A percentile compares a stretch with the other conserved stretches of the same genome.
These are phyloP conservation scores for Camellia japonica DNA, from an alignment of 148 eudicot genomes.

Conservation along the genomic window DNA sequence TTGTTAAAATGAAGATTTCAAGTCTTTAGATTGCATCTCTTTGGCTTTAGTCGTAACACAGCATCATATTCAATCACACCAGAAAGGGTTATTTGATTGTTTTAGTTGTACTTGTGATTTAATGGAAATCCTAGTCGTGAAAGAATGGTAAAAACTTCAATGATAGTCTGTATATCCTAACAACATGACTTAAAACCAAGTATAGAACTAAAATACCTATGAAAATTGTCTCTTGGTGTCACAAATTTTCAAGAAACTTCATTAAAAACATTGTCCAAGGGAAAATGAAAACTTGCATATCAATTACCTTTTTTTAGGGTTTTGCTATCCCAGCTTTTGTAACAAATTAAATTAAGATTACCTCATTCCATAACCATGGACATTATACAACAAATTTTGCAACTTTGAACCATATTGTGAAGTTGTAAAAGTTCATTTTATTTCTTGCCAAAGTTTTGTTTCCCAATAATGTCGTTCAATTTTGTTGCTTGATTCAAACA, in stretches of 20 bases:
- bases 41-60: neutral
- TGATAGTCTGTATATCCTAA: neutral
- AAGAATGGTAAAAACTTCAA: neutral
- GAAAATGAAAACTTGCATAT: neutral
- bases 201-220: neutral
- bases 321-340: neutral
- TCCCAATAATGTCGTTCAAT: neutral
- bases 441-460: neutral
- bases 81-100: neutral
- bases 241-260: neutral
- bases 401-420: constrained; percentile 8
- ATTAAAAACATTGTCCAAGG: neutral
- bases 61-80: neutral
- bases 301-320: neutral
- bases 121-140: neutral
- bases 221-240: neutral
- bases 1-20: neutral
- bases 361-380: neutral
- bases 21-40: neutral
- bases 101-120: neutral
- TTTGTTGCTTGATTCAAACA: neutral
- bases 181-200: neutral
- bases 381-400: neutral
- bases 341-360: neutral
- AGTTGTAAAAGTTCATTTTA: neutral